Evolutionary conservation across 2,329 filamentous ascomycete genomes (phyloP).

Genomic region (Fusarium palustre): DNA sequence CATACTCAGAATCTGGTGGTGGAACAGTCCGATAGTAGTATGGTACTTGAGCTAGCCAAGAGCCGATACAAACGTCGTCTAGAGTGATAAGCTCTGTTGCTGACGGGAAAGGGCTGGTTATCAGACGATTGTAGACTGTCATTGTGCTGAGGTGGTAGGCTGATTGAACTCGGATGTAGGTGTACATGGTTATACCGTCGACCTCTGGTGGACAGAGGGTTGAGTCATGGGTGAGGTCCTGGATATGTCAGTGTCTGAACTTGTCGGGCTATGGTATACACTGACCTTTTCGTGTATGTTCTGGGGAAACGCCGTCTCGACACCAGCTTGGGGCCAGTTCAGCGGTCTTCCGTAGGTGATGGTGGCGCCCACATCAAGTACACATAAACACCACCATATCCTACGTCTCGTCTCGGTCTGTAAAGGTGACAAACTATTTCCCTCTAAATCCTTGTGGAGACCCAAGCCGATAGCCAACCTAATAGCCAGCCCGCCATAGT

Average conservation of each 20-base stretch:
- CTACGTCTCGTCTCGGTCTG: slow-evolving; percentile 28
- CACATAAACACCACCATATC: slow-evolving; percentile 33
- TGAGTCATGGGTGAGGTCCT: slow-evolving; percentile 25
- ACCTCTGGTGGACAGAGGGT: slow-evolving; percentile 20
- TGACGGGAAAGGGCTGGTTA: slow-evolving; percentile 33
- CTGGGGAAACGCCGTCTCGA: slow-evolving; percentile 23
- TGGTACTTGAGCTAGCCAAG: slow-evolving; percentile 30
- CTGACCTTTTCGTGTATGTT: slow-evolving; percentile 31
- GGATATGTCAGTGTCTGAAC: neutral
- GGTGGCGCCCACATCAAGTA: slow-evolving; percentile 26
- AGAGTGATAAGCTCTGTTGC: slow-evolving; percentile 29
- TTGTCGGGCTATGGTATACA: fast-evolving
- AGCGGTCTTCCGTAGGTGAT: slow-evolving; percentile 30
- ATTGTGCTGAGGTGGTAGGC: slow-evolving; percentile 35
- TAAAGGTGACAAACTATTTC: neutral
- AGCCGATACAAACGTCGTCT: slow-evolving; percentile 29
- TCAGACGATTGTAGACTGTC: slow-evolving; percentile 32
- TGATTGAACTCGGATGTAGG: slow-evolving; percentile 29
- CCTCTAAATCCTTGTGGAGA: slow-evolving; percentile 28
- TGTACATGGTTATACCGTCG: slow-evolving; percentile 27
- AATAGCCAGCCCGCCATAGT: slow-evolving; percentile 25
- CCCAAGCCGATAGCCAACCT: slow-evolving; percentile 19
- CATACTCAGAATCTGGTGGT: slow-evolving; percentile 15
- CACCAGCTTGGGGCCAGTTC: slow-evolving; percentile 30
- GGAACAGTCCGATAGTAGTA: slow-evolving; percentile 21